Percentiles rank a stretch among this genome's conserved stretches.
These are phyloP conservation scores for Eremothecium gossypii DNA, from an alignment of 1,139 yeast genomes.

Conservation along the genomic window DNA sequence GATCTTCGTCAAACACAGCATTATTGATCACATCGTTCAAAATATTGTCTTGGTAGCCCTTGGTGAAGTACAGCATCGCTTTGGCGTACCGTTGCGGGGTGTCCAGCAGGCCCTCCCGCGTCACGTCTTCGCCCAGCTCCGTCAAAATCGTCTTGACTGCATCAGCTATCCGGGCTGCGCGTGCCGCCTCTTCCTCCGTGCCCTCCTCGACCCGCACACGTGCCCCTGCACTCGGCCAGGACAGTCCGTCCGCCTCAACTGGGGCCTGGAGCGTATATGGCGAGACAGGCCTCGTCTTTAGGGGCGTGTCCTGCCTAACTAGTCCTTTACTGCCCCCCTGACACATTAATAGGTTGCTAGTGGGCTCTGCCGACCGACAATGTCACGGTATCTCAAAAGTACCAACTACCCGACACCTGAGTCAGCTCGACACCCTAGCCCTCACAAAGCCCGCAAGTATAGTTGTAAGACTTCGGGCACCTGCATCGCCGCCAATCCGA, in stretches of 20 bases:
- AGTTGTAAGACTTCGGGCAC: no score
- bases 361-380: no score
- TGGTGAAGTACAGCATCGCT: constrained; percentile 91
- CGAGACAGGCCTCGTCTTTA: constrained; percentile 70
- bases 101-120: constrained; percentile 81
- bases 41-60: constrained; percentile 91
- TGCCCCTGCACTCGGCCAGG: constrained; percentile 94
- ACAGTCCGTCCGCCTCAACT: constrained; percentile 79
- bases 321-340: not conserved
- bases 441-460: no score
- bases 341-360: no score
- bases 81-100: constrained; percentile 96
- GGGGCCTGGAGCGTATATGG: constrained; percentile 81
- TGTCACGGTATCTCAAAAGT: no score
- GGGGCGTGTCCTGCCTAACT: constrained; percentile 33
- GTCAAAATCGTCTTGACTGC: constrained; percentile 76
- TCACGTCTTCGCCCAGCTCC: constrained; percentile 87
- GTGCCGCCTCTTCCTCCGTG: constrained; percentile 48
- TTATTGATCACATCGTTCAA: constrained; percentile 76
- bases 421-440: no score
- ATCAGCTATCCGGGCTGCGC: constrained; percentile 69
- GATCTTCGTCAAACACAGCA: constrained; percentile 96
- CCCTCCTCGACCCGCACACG: constrained; percentile 58
- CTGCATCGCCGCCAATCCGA: no score
- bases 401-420: no score